These are phyloP conservation scores for Erysimum cheiri DNA, from an alignment of 441 rosid genomes.

Conservation along the genomic window DNA sequence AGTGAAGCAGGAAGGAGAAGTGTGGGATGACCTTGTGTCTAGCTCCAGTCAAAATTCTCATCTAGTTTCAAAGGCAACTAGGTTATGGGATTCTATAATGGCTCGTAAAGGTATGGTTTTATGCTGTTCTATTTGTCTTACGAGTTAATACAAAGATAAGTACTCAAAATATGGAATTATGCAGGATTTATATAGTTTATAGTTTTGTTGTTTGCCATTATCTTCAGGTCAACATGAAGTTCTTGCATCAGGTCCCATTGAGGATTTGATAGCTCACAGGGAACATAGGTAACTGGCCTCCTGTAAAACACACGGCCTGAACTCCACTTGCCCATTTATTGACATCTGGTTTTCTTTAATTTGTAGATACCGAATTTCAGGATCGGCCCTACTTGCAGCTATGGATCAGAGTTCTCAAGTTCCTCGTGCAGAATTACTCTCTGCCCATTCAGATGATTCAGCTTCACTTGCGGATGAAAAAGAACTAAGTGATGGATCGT, in stretches of 20 bases:
- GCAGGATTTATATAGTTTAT: conserved; percentile 18
- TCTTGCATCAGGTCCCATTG: conserved; percentile 99
- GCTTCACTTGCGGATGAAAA: conserved; percentile 62
- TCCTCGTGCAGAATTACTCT: conserved; percentile 70
- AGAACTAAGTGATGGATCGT: conserved; percentile 68
- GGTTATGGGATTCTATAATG: conserved; percentile 94
- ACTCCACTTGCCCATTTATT: conserved; percentile 33
- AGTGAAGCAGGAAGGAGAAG: conserved; percentile 96
- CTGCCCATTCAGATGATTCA: conserved; percentile 57
- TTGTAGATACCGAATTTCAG: conserved; percentile 95
- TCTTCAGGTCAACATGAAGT: conserved; percentile 94
- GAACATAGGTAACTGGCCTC: conserved; percentile 83
- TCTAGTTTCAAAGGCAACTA: conserved; percentile 92
- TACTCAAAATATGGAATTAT: not conserved
- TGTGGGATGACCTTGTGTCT: conserved; percentile 98
- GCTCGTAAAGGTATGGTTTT: conserved; percentile 80
- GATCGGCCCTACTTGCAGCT: conserved; percentile 92
- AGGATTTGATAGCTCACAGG: conserved; percentile 97
- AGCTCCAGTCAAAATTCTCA: conserved; percentile 97
- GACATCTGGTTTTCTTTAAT: conserved; percentile 37
- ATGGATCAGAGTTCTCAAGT: conserved; percentile 98
- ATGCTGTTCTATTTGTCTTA: conserved; percentile 21
- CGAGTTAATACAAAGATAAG: conserved; percentile 14
- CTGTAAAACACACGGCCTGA: conserved; percentile 27
- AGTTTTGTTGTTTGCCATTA: conserved; percentile 15